These are phyloP conservation scores for Hyphodiscus sp. DNA, from an alignment of 2,329 filamentous ascomycete genomes.

Conservation along the genomic window DNA sequence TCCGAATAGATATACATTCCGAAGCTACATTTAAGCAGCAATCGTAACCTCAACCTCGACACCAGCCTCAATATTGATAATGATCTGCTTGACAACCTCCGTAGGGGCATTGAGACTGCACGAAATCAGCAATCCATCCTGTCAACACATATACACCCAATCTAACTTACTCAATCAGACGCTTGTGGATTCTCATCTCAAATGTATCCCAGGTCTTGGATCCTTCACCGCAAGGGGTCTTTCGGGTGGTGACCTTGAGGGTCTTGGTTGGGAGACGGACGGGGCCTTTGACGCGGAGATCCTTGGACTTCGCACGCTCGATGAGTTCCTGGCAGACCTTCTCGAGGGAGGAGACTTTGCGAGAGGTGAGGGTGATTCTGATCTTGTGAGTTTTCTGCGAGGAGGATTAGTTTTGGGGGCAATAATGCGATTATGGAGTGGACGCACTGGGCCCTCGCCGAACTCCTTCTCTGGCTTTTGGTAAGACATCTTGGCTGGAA, in stretches of 20 bases:
- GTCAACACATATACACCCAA: background rate
- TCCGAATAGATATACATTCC: background rate
- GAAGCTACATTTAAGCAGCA: slow-evolving; percentile 55
- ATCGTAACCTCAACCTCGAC: slow-evolving; percentile 93
- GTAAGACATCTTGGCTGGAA: slow-evolving; percentile 71
- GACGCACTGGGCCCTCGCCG: slow-evolving; percentile 73
- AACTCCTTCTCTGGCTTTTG: slow-evolving; percentile 91
- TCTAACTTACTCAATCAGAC: slow-evolving; percentile 75
- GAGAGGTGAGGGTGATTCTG: slow-evolving; percentile 93
- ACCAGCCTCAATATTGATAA: slow-evolving; percentile 91
- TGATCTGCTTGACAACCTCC: slow-evolving; percentile 95
- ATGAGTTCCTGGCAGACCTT: slow-evolving; percentile 98
- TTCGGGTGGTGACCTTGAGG: slow-evolving; percentile 72
- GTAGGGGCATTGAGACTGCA: slow-evolving; percentile 85
- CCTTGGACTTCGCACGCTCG: slow-evolving; percentile 97
- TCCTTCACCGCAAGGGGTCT: slow-evolving; percentile 99
- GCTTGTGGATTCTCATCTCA: slow-evolving; percentile 99
- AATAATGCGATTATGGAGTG: background rate
- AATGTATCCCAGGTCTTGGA: slow-evolving; percentile 99
- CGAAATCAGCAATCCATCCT: slow-evolving; percentile 15
- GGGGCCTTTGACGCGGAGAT: slow-evolving; percentile 95
- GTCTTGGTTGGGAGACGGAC: slow-evolving; percentile 97
- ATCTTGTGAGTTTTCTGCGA: slow-evolving; percentile 87
- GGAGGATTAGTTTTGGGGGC: slow-evolving; percentile 5
- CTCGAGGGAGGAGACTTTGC: slow-evolving; percentile 93